Percentiles rank a stretch among this genome's conserved stretches.
Evolutionary conservation across 768 basidiomycete species (phyloP).

Genomic region (Leucocoprinus leucothites): DNA sequence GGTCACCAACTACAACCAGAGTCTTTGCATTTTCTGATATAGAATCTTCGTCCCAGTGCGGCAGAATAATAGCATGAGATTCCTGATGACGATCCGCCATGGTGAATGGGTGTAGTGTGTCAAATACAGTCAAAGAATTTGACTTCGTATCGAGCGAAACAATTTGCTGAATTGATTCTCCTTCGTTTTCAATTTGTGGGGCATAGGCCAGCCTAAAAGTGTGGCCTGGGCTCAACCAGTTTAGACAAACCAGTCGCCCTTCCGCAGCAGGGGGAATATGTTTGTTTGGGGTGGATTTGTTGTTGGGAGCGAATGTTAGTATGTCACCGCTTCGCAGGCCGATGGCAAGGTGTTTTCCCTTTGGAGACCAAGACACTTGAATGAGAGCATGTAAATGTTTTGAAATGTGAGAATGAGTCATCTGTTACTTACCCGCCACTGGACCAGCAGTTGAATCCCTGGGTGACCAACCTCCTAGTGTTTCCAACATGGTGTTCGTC

Average conservation of each 20-base stretch:
- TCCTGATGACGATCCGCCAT: conserved; percentile 36
- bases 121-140: conserved; percentile 33
- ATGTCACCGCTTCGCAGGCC: conserved; percentile 71
- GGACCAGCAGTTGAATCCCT: conserved; percentile 47
- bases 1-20: conserved; percentile 45
- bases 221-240: conserved; percentile 67
- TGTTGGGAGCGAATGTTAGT: conserved; percentile 58
- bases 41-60: conserved; percentile 45
- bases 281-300: conserved; percentile 51
- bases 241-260: conserved; percentile 46
- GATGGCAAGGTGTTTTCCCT: conserved; percentile 81
- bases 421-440: conserved; percentile 47
- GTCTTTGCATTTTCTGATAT: conserved; percentile 34
- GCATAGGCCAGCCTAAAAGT: conserved; percentile 68
- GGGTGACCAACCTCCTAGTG: conserved; percentile 54
- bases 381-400: conserved; percentile 4
- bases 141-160: conserved; percentile 41
- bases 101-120: conserved; percentile 40
- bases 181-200: conserved; percentile 26
- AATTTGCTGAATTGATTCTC: conserved; percentile 40
- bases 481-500: conserved; percentile 52
- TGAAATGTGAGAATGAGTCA: not conserved
- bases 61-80: conserved; percentile 34
- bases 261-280: conserved; percentile 58
- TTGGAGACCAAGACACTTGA: conserved; percentile 83